A percentile compares a stretch with the other conserved stretches of the same genome.
Evolutionary conservation across 2,329 filamentous ascomycete species (phyloP).

Genomic region (Westerdykella aurantiaca): DNA sequence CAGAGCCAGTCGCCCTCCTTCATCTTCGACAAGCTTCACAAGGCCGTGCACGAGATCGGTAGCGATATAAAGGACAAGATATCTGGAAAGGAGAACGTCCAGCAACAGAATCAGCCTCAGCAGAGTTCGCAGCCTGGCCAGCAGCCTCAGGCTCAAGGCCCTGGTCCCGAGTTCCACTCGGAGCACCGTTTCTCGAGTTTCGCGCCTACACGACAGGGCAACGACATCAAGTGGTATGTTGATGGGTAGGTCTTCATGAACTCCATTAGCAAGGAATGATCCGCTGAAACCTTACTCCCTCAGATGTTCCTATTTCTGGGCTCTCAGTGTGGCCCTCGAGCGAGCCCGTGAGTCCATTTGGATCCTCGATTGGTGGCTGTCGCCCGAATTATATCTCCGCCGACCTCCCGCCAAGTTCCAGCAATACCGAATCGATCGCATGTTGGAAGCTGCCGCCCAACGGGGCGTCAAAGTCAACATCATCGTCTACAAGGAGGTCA

Average conservation of each 20-base stretch:
- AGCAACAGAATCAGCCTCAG: conserved; percentile 45
- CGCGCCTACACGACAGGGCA: conserved; percentile 64
- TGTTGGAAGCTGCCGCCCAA: conserved; percentile 76
- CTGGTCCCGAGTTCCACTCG: conserved; percentile 36
- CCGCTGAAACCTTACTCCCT: neutral
- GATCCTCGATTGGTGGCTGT: conserved; percentile 87
- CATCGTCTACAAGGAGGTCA: conserved; percentile 84
- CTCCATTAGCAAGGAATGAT: neutral
- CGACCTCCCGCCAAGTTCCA: conserved; percentile 77
- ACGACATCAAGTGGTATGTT: conserved; percentile 79
- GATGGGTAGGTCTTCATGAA: conserved; percentile 48
- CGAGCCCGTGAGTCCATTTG: conserved; percentile 71
- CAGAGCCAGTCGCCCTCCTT: conserved; percentile 26
- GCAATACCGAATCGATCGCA: conserved; percentile 73
- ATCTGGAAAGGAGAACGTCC: conserved; percentile 43
- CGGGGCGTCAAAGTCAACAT: conserved; percentile 78
- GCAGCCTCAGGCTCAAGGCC: conserved; percentile 10
- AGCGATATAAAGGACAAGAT: conserved; percentile 48
- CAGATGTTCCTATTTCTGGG: conserved; percentile 71
- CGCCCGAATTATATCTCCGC: conserved; percentile 79
- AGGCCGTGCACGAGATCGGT: conserved; percentile 47
- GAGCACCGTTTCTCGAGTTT: conserved; percentile 58
- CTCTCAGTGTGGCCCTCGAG: conserved; percentile 73
- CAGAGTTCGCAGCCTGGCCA: conserved; percentile 14
- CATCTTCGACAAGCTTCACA: conserved; percentile 53